A percentile compares a stretch with the other conserved stretches of the same genome.
Conservation (phyloP, 148 eudicot species). For the Rhododendron ovatum region DNA sequence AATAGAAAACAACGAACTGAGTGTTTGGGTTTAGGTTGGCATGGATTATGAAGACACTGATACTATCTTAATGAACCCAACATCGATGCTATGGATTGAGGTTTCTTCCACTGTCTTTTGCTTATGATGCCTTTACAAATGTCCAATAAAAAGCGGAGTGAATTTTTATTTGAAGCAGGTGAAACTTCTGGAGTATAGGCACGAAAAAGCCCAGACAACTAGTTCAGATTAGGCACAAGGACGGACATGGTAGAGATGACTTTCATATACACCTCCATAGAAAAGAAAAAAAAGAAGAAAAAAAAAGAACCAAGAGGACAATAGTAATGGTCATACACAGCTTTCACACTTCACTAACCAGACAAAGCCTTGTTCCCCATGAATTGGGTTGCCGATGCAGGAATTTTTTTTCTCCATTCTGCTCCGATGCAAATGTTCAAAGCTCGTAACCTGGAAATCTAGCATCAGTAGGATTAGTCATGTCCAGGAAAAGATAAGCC, state of each 20-base stretch:
- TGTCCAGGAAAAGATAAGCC: slow-evolving; percentile 65
- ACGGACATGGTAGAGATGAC: neutral
- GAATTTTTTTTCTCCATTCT: neutral
- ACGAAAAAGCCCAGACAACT: neutral
- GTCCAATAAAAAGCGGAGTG: neutral
- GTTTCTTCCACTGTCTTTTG: neutral
- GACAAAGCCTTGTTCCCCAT: neutral
- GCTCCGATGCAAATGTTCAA: slow-evolving; percentile 5
- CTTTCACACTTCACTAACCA: neutral
- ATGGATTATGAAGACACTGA: neutral
- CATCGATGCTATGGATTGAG: neutral
- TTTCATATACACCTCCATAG: neutral
- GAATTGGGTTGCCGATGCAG: neutral
- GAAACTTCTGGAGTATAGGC: neutral
- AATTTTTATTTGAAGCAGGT: neutral
- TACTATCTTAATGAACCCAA: neutral
- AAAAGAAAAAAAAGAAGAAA: too few relatives aligned
- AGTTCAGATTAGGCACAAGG: neutral
- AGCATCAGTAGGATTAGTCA: slow-evolving; percentile 45
- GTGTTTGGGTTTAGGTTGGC: neutral
- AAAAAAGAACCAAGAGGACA: neutral
- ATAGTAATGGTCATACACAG: neutral
- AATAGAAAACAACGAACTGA: neutral
- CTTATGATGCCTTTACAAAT: neutral
- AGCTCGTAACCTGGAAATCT: slow-evolving; percentile 68